phyloP scores from a whole-genome alignment of 2,329 filamentous ascomycete species.

The Lasiodiplodia gonubiensis region DNA sequence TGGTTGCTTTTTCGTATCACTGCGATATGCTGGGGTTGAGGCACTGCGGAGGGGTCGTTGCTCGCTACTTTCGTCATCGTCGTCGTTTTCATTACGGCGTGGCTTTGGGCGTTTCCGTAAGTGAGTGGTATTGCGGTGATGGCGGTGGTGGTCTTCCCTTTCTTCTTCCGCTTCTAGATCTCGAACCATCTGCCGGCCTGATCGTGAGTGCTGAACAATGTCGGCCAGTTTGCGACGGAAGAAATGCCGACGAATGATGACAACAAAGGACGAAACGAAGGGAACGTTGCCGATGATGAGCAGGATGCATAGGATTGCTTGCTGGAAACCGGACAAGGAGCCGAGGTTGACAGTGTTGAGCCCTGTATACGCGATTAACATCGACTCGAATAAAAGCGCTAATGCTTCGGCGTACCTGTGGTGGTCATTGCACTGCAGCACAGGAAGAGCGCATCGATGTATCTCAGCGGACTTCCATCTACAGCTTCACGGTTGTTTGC shows the following conservation, averaged over 20 bases:
- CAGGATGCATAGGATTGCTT: constrained; percentile 37
- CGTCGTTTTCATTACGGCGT: too few relatives aligned
- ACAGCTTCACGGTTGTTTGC: constrained; percentile 34
- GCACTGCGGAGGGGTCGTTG: not conserved
- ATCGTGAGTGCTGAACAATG: constrained; percentile 37
- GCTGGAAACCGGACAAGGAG: constrained; percentile 37
- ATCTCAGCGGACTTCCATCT: constrained; percentile 33
- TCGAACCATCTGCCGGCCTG: constrained; percentile 35
- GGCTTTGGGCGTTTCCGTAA: not conserved
- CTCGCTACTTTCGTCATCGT: not conserved
- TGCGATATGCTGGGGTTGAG: not conserved
- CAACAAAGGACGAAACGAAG: constrained; percentile 39
- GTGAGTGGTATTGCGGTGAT: not conserved
- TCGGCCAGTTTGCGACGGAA: constrained; percentile 40
- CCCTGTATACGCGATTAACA: constrained; percentile 30
- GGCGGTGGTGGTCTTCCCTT: not conserved
- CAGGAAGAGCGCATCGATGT: constrained; percentile 39
- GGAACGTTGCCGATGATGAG: constrained; percentile 41
- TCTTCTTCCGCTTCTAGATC: constrained; percentile 36
- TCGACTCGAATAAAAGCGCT: not conserved
- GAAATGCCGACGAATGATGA: constrained; percentile 36
- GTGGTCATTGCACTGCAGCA: constrained; percentile 42
- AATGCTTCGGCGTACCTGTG: constrained; percentile 32
- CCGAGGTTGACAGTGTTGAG: constrained; percentile 39
- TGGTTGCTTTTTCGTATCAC: constrained; percentile 1